A percentile compares a stretch with the other conserved stretches of the same genome.
These are phyloP conservation scores for Fusarium foetens DNA, from an alignment of 2,329 filamentous ascomycete genomes.

Conservation along the genomic window DNA sequence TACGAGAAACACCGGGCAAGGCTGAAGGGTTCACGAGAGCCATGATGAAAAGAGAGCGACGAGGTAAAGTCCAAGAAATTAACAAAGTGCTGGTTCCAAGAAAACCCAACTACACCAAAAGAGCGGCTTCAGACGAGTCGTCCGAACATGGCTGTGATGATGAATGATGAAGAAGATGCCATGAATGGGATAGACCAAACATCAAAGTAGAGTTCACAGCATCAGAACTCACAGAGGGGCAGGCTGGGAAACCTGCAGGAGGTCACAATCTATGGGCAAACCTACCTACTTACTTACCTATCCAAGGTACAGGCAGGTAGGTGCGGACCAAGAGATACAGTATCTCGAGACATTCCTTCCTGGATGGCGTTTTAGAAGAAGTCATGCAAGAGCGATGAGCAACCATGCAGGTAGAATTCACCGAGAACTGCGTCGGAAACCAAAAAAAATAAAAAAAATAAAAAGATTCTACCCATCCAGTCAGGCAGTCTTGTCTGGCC, in stretches of 20 bases:
- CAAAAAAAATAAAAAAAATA: neutral
- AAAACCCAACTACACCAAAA: slow-evolving; percentile 54
- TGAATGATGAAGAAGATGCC: slow-evolving; percentile 45
- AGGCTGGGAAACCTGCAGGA: slow-evolving; percentile 9
- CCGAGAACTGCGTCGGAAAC: neutral
- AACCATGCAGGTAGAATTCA: slow-evolving; percentile 4
- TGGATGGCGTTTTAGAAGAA: neutral
- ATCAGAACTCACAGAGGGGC: neutral
- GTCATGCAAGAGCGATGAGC: slow-evolving; percentile 2
- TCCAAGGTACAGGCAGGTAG: neutral
- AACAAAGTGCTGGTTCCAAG: slow-evolving; percentile 54
- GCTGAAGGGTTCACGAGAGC: slow-evolving; percentile 47
- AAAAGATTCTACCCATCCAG: neutral
- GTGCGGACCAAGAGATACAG: neutral
- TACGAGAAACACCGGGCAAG: slow-evolving; percentile 50
- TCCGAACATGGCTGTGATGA: slow-evolving; percentile 53
- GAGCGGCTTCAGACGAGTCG: slow-evolving; percentile 35
- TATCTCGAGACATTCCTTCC: slow-evolving; percentile 10
- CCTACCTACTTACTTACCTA: neutral
- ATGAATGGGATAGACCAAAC: neutral
- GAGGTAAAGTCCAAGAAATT: slow-evolving; percentile 48
- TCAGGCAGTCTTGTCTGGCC: slow-evolving; percentile 3
- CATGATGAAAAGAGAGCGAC: slow-evolving; percentile 48
- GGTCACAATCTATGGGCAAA: neutral
- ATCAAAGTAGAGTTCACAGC: neutral